phyloP scores from a whole-genome alignment of 441 rosid genomes.

The Flueggea neowawraea region DNA sequence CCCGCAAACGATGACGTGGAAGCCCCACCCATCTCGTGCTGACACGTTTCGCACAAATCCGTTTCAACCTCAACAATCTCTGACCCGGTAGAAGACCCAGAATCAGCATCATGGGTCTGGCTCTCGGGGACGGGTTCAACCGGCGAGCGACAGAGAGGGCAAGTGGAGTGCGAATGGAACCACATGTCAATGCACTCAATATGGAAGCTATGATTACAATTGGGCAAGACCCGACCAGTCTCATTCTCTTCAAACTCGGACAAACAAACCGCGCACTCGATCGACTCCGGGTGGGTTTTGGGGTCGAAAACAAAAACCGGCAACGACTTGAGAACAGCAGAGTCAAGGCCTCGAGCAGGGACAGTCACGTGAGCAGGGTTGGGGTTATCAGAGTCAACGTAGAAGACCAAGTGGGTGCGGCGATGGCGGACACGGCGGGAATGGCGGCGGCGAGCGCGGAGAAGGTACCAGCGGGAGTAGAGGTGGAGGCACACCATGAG shows the following conservation, averaged over 20 bases:
- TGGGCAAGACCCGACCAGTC: conserved; percentile 70
- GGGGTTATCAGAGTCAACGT: conserved; percentile 32
- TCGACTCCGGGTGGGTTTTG: conserved; percentile 31
- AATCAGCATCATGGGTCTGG: background rate
- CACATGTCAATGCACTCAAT: conserved; percentile 90
- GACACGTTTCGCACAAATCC: conserved; percentile 23
- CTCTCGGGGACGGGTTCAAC: conserved; percentile 39
- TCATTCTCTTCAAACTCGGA: conserved; percentile 78
- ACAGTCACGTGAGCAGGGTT: conserved; percentile 9
- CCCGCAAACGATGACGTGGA: conserved; percentile 23
- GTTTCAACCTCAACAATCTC: conserved; percentile 7
- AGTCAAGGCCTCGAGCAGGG: conserved; percentile 49
- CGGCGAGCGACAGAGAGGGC: conserved; percentile 83
- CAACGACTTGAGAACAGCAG: conserved; percentile 50
- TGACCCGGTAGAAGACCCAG: background rate
- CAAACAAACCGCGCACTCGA: conserved; percentile 81
- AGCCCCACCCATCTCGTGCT: conserved; percentile 18
- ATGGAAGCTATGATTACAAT: conserved; percentile 78
- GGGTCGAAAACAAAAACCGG: conserved; percentile 59
- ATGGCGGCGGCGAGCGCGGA: conserved; percentile 55
- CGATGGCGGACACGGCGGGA: conserved; percentile 43
- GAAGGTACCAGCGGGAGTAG: conserved; percentile 80
- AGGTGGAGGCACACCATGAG: conserved; percentile 65
- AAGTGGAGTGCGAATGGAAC: conserved; percentile 85
- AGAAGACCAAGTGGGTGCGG: conserved; percentile 52